Evolutionary conservation across 2,329 filamentous ascomycete genomes (phyloP).

Genomic region (Cercospora sp.): DNA sequence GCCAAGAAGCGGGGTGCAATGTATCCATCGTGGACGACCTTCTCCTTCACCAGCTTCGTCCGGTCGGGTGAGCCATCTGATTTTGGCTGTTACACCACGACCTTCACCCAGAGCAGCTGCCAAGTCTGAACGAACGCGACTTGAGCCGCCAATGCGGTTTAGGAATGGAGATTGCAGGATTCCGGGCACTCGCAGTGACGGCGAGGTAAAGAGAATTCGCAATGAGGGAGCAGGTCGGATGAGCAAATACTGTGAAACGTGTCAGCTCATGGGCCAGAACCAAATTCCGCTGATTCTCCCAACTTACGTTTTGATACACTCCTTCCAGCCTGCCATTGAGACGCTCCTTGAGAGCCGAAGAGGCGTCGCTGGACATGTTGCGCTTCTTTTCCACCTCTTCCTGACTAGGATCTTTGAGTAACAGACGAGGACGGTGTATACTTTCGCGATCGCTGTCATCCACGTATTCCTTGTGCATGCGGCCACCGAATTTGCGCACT

Average conservation of each 20-base stretch:
- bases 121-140: conserved; percentile 55
- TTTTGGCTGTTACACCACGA: conserved; percentile 70
- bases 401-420: conserved; percentile 51
- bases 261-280: conserved; percentile 8
- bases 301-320: conserved; percentile 59
- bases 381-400: conserved; percentile 31
- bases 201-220: conserved; percentile 53
- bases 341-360: conserved; percentile 26
- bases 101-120: conserved; percentile 65
- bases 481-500: conserved; percentile 63
- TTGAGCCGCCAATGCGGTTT: conserved; percentile 51
- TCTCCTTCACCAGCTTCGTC: conserved; percentile 46
- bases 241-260: conserved; percentile 45
- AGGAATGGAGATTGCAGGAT: conserved; percentile 53
- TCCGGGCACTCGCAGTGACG: conserved; percentile 51
- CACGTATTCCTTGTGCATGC: conserved; percentile 58
- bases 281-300: background rate
- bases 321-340: conserved; percentile 50
- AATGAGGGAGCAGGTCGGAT: conserved; percentile 51
- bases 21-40: conserved; percentile 70
- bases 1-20: conserved; percentile 71
- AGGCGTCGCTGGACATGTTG: conserved; percentile 15
- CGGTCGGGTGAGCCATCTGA: conserved; percentile 63
- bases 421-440: conserved; percentile 45
- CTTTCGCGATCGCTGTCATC: conserved; percentile 51